Conservation (phyloP, 2,329 filamentous ascomycete species). For the Alternaria brassicicola region DNA sequence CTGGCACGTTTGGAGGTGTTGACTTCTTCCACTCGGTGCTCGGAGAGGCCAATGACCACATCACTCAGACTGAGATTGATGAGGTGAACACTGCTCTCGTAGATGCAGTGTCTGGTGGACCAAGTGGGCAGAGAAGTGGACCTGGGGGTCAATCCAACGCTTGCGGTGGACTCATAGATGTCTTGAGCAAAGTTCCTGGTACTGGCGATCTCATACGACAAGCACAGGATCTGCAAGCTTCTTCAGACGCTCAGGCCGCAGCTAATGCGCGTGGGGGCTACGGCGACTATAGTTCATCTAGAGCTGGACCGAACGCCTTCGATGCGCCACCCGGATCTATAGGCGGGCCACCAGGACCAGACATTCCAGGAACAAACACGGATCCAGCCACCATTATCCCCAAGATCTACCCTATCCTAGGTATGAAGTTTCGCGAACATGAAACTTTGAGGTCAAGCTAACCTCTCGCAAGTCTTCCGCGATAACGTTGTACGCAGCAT, state of each 20-base stretch:
- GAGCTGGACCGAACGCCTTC: constrained; percentile 44
- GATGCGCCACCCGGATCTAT: constrained; percentile 53
- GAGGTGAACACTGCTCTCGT: constrained; percentile 54
- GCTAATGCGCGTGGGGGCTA: constrained; percentile 51
- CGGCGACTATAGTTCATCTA: constrained; percentile 49
- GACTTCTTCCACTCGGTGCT: constrained; percentile 59
- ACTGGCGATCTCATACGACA: constrained; percentile 55
- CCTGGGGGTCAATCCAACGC: constrained; percentile 40
- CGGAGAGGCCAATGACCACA: constrained; percentile 57
- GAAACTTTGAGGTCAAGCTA: neutral
- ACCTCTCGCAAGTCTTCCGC: constrained; percentile 67
- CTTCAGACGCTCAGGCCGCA: constrained; percentile 56
- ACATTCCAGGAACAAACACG: constrained; percentile 79
- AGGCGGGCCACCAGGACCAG: constrained; percentile 53
- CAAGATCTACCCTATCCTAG: constrained; percentile 89
- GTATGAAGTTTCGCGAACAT: neutral
- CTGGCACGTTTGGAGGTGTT: constrained; percentile 61
- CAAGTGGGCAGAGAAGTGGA: constrained; percentile 32
- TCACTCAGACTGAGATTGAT: constrained; percentile 57
- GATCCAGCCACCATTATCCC: constrained; percentile 61
- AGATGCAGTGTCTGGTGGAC: constrained; percentile 42
- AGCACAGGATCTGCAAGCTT: constrained; percentile 54
- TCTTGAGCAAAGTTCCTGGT: constrained; percentile 76
- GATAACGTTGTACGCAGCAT: constrained; percentile 92
- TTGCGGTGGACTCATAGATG: constrained; percentile 63